Evolutionary conservation across 192 early-diverging fungal species (phyloP).

Genomic region (Coemansia sp.): DNA sequence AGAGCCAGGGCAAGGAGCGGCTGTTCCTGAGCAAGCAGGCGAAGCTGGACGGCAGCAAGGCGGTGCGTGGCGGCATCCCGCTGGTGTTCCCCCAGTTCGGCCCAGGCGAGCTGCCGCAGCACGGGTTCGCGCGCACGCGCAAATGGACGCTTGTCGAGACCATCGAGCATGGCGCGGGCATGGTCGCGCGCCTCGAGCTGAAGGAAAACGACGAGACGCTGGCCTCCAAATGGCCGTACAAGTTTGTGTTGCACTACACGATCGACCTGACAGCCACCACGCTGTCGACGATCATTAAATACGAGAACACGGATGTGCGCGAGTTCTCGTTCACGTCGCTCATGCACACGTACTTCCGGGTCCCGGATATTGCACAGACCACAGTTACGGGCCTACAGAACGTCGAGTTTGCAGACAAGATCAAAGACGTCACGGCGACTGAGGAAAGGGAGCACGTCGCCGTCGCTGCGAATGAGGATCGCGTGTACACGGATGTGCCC

Average conservation of each 20-base stretch:
- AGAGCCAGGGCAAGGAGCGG: constrained; percentile 66
- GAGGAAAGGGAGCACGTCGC: constrained; percentile 59
- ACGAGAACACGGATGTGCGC: constrained; percentile 71
- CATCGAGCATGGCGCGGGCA: constrained; percentile 31
- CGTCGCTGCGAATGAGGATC: constrained; percentile 75
- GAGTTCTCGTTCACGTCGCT: constrained; percentile 83
- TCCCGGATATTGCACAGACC: constrained; percentile 63
- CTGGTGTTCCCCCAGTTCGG: constrained; percentile 59
- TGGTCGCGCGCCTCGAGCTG: constrained; percentile 43
- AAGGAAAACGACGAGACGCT: constrained; percentile 35
- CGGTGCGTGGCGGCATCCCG: constrained; percentile 82
- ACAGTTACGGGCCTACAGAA: constrained; percentile 66
- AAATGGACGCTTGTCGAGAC: constrained; percentile 32
- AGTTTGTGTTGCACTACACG: constrained; percentile 76
- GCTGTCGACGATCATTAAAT: constrained; percentile 68
- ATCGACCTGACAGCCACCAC: constrained; percentile 73
- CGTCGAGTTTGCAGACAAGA: constrained; percentile 71
- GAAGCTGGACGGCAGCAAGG: constrained; percentile 83
- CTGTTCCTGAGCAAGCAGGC: constrained; percentile 86
- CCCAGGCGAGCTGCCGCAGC: constrained; percentile 51
- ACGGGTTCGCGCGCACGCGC: constrained; percentile 55
- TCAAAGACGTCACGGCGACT: constrained; percentile 39
- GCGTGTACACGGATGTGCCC: constrained; percentile 74
- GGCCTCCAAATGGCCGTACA: constrained; percentile 53
- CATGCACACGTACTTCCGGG: constrained; percentile 89